A percentile compares a stretch with the other conserved stretches of the same genome.
Conservation (phyloP, 2,329 filamentous ascomycete species). For the Hirsutella thompsonii region DNA sequence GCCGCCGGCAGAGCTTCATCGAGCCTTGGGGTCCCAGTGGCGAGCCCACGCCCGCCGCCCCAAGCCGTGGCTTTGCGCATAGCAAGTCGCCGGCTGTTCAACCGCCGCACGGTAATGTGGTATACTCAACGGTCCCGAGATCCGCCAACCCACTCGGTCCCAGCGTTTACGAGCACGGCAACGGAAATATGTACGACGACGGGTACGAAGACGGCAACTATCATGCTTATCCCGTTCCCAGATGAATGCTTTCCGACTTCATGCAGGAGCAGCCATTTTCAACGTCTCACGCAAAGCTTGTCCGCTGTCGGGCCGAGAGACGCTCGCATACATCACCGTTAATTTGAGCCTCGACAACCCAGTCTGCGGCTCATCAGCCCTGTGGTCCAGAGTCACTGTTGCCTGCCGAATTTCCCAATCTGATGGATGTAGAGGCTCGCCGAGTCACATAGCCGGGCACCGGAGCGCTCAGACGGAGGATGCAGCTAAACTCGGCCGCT, state of each 20-base stretch:
- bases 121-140: slow-evolving; percentile 17
- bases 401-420: not conserved
- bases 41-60: slow-evolving; percentile 8
- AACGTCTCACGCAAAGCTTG: not conserved
- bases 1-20: slow-evolving; percentile 20
- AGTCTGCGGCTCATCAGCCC: too few species aligned
- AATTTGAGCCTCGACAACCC: too few species aligned
- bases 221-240: slow-evolving; percentile 20
- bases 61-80: not conserved
- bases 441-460: too few species aligned
- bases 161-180: slow-evolving; percentile 14
- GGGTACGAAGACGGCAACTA: slow-evolving; percentile 21
- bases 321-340: too few species aligned
- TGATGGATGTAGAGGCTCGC: not conserved
- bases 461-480: too few species aligned
- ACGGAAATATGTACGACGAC: slow-evolving; percentile 8
- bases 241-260: slow-evolving; percentile 6
- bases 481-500: not conserved
- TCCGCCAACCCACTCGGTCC: slow-evolving; percentile 10
- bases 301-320: too few species aligned
- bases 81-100: slow-evolving; percentile 9
- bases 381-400: not conserved
- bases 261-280: not conserved
- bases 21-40: slow-evolving; percentile 19
- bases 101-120: slow-evolving; percentile 8